Base-by-base conservation (phyloP, 2,329 filamentous ascomycete species). In the Trichoderma oligosporum region DNA sequence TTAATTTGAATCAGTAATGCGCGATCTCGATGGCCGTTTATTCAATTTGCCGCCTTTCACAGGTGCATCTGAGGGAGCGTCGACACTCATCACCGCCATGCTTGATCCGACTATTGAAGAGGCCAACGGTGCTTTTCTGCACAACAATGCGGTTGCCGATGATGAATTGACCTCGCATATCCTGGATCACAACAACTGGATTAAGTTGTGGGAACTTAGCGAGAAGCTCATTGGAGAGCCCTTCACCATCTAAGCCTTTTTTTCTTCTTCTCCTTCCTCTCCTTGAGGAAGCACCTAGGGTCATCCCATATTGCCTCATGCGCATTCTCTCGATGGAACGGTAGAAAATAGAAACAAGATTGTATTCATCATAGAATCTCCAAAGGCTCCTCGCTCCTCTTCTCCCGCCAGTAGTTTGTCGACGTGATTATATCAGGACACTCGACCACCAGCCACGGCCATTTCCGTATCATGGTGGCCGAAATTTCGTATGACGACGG, bases 401-500 rank as follows among this genome's bases (percentile, higher is more conserved):
- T 36, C 14, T 12, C 33, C 27, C 56, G 42, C 56, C 56, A 58
- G 39, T 47, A 55, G 14, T 58, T 55, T 3, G 49, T 55, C 41
- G 56, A 38, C 9, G 9, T 16, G 27, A 58, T 22, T 16, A 55
- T 24, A n/a, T 54, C 42, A 12, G 56, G 56, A 27, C 57, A 59
- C 22, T 68, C 71, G 1, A 56, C 60, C 1, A 74, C 36, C 12
- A 76, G 47, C 65, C 69, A 69, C 3, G 60, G 66, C 74, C 76
- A 81, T 58, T 78, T 79, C 24, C 65, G 64, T 7, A 75, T 58
- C 60, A 82, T 79, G 0, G 57, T 52, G 12, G 71, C 69, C 0
- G 72, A 78, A 0, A 76, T 65, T 60, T 81, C 79, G 78, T 78
- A 82, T 12, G 70, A 74, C 0, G 59, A 55, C 2, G 70, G 57